phyloP scores from a whole-genome alignment of 2,329 filamentous ascomycete species.

The Fusarium tupiense region DNA sequence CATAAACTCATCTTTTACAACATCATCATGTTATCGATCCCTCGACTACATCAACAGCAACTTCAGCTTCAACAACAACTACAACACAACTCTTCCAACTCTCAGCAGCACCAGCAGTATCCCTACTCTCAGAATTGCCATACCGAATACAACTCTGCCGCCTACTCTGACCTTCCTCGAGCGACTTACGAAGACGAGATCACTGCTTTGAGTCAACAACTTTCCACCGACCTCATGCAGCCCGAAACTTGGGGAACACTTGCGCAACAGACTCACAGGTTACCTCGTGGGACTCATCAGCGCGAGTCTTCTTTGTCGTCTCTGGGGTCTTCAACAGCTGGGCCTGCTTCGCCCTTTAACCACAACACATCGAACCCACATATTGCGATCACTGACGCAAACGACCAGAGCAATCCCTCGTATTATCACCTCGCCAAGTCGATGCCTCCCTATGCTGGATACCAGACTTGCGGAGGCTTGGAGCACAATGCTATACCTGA shows the following conservation, averaged over 20 bases:
- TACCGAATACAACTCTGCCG: conserved; percentile 29
- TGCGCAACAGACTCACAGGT: conserved; percentile 52
- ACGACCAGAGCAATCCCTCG: conserved; percentile 54
- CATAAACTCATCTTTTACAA: conserved; percentile 24
- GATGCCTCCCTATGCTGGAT: conserved; percentile 56
- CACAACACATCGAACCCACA: conserved; percentile 66
- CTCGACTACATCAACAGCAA: conserved; percentile 42
- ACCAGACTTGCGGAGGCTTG: conserved; percentile 48
- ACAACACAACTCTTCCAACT: conserved; percentile 42
- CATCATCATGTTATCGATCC: conserved; percentile 46
- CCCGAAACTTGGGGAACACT: conserved; percentile 53
- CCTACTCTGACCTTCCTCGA: conserved; percentile 29
- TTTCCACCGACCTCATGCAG: conserved; percentile 51
- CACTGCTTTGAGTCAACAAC: conserved; percentile 39
- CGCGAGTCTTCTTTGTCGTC: conserved; percentile 71
- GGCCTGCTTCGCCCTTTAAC: conserved; percentile 68
- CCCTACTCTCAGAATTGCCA: conserved; percentile 30
- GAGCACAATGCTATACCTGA: conserved; percentile 49
- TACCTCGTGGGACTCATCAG: conserved; percentile 59
- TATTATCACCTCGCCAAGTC: conserved; percentile 61
- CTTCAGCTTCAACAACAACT: conserved; percentile 41
- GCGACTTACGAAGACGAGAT: conserved; percentile 41
- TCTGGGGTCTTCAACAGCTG: conserved; percentile 64
- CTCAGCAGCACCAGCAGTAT: conserved; percentile 34
- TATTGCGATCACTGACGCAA: conserved; percentile 62